These are phyloP conservation scores for Lathyrus oleraceus DNA, from an alignment of 306 rosid species.

Conservation along the genomic window DNA sequence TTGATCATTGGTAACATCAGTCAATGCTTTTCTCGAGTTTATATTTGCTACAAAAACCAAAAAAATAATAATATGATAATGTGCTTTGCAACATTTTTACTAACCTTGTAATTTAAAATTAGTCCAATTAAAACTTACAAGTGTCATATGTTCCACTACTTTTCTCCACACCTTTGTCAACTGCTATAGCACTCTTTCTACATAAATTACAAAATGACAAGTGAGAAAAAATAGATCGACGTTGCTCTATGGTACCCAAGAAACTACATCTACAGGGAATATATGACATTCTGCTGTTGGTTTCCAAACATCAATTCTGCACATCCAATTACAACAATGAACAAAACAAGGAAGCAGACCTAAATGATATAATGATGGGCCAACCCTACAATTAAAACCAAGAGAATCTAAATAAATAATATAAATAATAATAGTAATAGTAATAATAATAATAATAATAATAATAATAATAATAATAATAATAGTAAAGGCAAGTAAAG, in stretches of 20 bases:
- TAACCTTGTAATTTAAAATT: slow-evolving; percentile 1
- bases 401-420: background rate
- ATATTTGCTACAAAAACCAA: slow-evolving; percentile 45
- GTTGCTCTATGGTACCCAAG: background rate
- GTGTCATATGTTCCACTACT: slow-evolving; percentile 41
- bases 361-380: background rate
- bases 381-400: slow-evolving; percentile 8
- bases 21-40: slow-evolving; percentile 63
- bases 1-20: slow-evolving; percentile 73
- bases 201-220: slow-evolving; percentile 30
- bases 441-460: background rate
- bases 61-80: slow-evolving; percentile 3
- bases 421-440: no score
- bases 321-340: background rate
- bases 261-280: slow-evolving; percentile 18
- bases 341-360: slow-evolving; percentile 6
- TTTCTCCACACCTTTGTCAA: slow-evolving; percentile 53
- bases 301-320: background rate
- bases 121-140: slow-evolving; percentile 48
- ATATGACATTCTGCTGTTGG: slow-evolving; percentile 2
- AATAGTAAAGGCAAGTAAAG: background rate
- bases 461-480: background rate
- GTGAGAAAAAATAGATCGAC: slow-evolving; percentile 7
- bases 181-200: slow-evolving; percentile 43
- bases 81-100: background rate